These are phyloP conservation scores for Hericium alpestre DNA, from an alignment of 768 basidiomycete species.

Conservation along the genomic window DNA sequence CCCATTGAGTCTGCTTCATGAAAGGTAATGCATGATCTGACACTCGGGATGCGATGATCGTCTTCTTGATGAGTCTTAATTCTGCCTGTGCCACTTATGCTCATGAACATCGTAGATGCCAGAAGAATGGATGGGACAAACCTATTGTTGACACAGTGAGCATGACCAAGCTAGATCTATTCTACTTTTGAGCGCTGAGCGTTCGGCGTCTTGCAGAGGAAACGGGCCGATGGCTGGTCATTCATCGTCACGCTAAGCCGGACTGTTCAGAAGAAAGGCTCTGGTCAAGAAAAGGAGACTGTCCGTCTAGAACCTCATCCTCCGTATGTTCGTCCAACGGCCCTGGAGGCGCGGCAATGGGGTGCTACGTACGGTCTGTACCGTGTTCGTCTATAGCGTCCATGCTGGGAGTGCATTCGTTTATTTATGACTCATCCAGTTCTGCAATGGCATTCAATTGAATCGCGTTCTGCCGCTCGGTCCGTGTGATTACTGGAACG, in stretches of 20 bases:
- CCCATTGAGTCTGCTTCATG: conserved; percentile 68
- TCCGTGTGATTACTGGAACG: conserved; percentile 82
- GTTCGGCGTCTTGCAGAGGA: conserved; percentile 26
- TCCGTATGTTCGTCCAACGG: conserved; percentile 51
- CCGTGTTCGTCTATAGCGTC: conserved; percentile 48
- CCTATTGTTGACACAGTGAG: conserved; percentile 68
- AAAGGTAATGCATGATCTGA: conserved; percentile 38
- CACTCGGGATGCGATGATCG: too few relatives aligned
- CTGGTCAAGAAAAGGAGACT: conserved; percentile 42
- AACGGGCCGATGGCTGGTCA: conserved; percentile 40
- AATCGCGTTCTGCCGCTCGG: conserved; percentile 72
- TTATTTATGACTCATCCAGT: conserved; percentile 28
- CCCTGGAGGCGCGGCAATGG: conserved; percentile 82
- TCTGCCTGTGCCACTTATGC: neutral
- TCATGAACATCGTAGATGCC: conserved; percentile 44
- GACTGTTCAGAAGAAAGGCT: conserved; percentile 54
- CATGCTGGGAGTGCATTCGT: conserved; percentile 8
- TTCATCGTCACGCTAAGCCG: conserved; percentile 61
- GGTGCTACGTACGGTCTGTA: conserved; percentile 82
- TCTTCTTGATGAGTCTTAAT: neutral
- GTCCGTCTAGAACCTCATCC: conserved; percentile 70
- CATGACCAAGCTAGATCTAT: neutral
- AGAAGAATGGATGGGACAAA: conserved; percentile 84
- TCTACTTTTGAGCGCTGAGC: conserved; percentile 3
- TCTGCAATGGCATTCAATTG: conserved; percentile 65